These are phyloP conservation scores for Hamigera avellanea DNA, from an alignment of 495 filamentous ascomycete genomes.

Conservation along the genomic window DNA sequence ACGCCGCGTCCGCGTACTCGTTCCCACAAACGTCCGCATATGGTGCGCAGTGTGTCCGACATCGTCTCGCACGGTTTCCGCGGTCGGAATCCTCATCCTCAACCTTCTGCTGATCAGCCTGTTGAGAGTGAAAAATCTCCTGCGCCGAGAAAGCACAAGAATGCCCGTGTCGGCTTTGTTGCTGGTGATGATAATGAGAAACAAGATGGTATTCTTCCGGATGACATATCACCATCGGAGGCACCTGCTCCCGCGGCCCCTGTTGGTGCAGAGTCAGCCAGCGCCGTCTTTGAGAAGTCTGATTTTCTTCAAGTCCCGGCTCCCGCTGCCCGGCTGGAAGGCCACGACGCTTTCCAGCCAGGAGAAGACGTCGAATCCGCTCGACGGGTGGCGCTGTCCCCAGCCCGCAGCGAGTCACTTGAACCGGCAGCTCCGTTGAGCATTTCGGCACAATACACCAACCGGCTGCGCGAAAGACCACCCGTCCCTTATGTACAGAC, in stretches of 20 bases:
- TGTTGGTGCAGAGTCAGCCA: neutral
- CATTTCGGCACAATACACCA: conserved; percentile 41
- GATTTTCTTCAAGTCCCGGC: conserved; percentile 6
- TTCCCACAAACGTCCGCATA: conserved; percentile 20
- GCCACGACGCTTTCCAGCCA: neutral
- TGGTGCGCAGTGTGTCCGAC: conserved; percentile 29
- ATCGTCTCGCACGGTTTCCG: conserved; percentile 25
- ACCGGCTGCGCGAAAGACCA: conserved; percentile 43
- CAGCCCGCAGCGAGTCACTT: conserved; percentile 20
- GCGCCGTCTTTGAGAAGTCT: conserved; percentile 7
- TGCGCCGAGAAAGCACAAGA: conserved; percentile 15
- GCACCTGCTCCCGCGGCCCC: neutral
- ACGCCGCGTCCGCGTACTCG: conserved; percentile 52
- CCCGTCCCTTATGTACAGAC: conserved; percentile 58
- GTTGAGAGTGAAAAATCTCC: conserved; percentile 4
- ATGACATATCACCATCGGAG: neutral
- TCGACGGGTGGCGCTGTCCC: conserved; percentile 11
- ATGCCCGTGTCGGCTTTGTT: conserved; percentile 47
- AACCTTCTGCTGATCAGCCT: conserved; percentile 6
- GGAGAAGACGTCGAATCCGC: conserved; percentile 14
- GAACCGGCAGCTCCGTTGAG: conserved; percentile 15
- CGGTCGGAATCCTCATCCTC: conserved; percentile 18
- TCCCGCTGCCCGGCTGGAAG: neutral
- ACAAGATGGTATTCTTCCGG: neutral
- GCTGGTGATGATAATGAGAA: conserved; percentile 18